Conservation (phyloP, 2,329 filamentous ascomycete genomes). For the Beauveria sp. region DNA sequence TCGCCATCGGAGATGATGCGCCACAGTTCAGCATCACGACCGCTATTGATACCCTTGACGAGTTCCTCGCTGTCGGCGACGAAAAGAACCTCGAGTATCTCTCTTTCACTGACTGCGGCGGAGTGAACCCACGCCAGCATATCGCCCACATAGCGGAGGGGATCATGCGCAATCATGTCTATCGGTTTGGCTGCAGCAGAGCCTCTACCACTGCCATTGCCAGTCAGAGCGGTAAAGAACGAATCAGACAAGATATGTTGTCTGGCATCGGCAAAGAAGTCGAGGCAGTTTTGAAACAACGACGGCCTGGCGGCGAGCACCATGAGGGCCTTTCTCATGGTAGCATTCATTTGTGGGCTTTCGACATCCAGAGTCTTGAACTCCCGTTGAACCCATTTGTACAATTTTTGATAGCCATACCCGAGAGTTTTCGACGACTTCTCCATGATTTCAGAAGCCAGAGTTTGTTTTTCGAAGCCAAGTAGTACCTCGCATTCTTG, state of each 20-base stretch:
- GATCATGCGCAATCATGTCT: conserved; percentile 86
- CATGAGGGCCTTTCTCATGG: conserved; percentile 74
- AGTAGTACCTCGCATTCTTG: conserved; percentile 83
- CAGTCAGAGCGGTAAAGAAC: conserved; percentile 83
- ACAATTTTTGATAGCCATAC: conserved; percentile 87
- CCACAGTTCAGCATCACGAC: conserved; percentile 80
- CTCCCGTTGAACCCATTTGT: conserved; percentile 89
- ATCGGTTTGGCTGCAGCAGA: conserved; percentile 73
- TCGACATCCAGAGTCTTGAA: conserved; percentile 90
- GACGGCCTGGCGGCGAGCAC: conserved; percentile 84
- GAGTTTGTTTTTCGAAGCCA: conserved; percentile 79
- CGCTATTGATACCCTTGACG: conserved; percentile 70
- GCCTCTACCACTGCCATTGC: conserved; percentile 50
- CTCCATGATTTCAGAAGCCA: conserved; percentile 88
- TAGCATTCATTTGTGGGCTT: conserved; percentile 82
- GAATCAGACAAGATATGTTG: conserved; percentile 81
- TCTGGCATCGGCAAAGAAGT: conserved; percentile 85
- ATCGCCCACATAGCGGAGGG: conserved; percentile 84
- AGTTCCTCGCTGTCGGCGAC: conserved; percentile 86
- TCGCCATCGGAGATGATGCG: conserved; percentile 54
- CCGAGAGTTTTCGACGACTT: conserved; percentile 82
- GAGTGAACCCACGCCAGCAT: conserved; percentile 98
- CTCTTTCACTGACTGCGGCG: conserved; percentile 84
- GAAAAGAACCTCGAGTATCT: conserved; percentile 86
- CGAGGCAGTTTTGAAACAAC: conserved; percentile 86